Base-by-base conservation (phyloP, 768 basidiomycete genomes). In the Russula compacta region DNA sequence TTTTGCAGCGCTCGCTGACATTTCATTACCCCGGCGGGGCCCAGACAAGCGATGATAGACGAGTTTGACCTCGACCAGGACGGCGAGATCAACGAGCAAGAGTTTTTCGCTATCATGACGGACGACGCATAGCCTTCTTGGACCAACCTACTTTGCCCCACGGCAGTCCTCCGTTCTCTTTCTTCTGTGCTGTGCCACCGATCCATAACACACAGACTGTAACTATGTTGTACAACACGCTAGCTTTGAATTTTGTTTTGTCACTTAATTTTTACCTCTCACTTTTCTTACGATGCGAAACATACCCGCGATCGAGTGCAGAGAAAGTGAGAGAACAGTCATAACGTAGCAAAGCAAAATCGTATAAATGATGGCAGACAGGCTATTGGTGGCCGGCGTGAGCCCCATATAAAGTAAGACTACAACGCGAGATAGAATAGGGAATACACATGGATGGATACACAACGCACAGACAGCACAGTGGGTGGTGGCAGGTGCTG, bases 61-160 rank as follows among this genome's bases (percentile, higher is more conserved):
- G 97, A 99, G 75, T 99, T 99, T 71, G 97, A 99, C 73, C 83
- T 99, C 29, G 97, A 99, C 76, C 87, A 93, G 72, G 97, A 99
- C 67, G 94, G 95, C 33, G 95, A 95, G 76, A 98, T 98, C 72
- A 94, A 85, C 70, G 89, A 95, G 71, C 85, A 91, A 70, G 97
- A 99, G 73, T 98, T 99, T 76, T 85, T 95, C 68, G 87, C 90
- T 47, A 95, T 98, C 72, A 94, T 98, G 95, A 90, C 90, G 24
- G 94, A 97, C 74, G 93, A 95, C 62, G 79, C 86, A 71, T 90
- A 76, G 66, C 63, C 17, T 6, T n/a, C n/a, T n/a, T n/a, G n/a
- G n/a, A n/a, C n/a, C n/a, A n/a, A n/a, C n/a, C n/a, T n/a, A n/a
- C n/a, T n/a, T n/a, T n/a, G n/a, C n/a, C n/a, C n/a, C n/a, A n/a